These are phyloP conservation scores for Saccharomyces hybrid DNA, from an alignment of 1,139 yeast genomes.

Conservation along the genomic window DNA sequence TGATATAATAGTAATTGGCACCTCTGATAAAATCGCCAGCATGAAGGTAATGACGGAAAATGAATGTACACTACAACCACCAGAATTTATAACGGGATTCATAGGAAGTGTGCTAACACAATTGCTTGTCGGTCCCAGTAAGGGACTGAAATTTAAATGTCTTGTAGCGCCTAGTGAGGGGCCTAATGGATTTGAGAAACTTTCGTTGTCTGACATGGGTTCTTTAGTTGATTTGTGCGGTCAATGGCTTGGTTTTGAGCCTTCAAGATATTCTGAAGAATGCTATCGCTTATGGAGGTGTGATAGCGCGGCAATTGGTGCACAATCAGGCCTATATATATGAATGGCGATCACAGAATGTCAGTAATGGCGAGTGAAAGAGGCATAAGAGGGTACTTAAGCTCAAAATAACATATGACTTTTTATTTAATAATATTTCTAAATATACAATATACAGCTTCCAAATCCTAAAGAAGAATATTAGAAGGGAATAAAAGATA, in stretches of 20 bases:
- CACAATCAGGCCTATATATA: conserved; percentile 28
- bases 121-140: conserved; percentile 5
- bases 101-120: conserved; percentile 22
- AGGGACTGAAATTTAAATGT: conserved; percentile 1
- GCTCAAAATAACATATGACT: conserved; percentile 1
- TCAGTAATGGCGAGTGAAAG: background rate
- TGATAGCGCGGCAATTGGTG: conserved; percentile 25
- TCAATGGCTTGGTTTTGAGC: conserved; percentile 10
- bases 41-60: conserved; percentile 12
- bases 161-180: conserved; percentile 31
- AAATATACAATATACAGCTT: conserved; percentile 6
- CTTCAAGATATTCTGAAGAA: conserved; percentile 17
- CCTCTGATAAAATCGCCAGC: conserved; percentile 25
- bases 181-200: conserved; percentile 30
- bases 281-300: conserved; percentile 27
- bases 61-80: conserved; percentile 21
- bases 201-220: conserved; percentile 22
- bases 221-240: conserved; percentile 19
- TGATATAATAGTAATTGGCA: conserved; percentile 15
- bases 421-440: conserved; percentile 5
- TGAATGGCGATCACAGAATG: conserved; percentile 4
- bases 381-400: background rate
- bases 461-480: conserved; percentile 5
- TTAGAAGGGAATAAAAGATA: conserved; percentile 8
- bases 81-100: conserved; percentile 30